Percentiles rank a stretch among this genome's conserved stretches.
Conservation (phyloP, 768 basidiomycete species). For the Podaxis sp. region DNA sequence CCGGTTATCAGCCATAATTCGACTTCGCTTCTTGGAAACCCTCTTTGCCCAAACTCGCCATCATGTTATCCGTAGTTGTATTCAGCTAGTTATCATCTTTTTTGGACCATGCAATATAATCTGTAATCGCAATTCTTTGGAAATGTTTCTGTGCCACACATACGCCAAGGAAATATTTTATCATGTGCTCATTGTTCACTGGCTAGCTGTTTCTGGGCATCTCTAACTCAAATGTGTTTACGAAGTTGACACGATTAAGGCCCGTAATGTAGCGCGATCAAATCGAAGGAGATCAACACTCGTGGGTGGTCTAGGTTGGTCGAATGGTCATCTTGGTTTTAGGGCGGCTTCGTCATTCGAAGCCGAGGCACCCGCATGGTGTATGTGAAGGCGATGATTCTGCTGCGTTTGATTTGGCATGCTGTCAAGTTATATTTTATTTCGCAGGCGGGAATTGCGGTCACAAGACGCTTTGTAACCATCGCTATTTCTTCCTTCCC, state of each 20-base stretch:
- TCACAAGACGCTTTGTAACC: background rate
- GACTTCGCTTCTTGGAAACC: conserved; percentile 3
- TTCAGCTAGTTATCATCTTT: background rate
- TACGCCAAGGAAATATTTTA: background rate
- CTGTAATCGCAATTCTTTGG: background rate
- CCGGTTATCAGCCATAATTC: conserved; percentile 29
- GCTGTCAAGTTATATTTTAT: background rate
- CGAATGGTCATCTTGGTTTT: background rate
- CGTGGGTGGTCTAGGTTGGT: background rate
- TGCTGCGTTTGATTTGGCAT: background rate
- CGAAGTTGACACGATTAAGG: too few species aligned
- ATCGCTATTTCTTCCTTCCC: too few species aligned
- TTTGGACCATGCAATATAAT: background rate
- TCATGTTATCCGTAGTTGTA: conserved; percentile 1
- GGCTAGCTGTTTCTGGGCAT: background rate
- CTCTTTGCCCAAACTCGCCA: background rate
- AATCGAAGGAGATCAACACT: background rate
- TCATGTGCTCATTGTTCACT: background rate
- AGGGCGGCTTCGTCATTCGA: background rate
- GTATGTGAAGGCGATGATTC: background rate
- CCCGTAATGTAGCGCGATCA: background rate
- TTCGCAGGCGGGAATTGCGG: background rate
- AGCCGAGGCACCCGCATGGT: background rate
- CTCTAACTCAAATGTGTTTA: background rate
- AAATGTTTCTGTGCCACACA: background rate